These are phyloP conservation scores for Gorgonomyces haynaldii DNA, from an alignment of 192 early-diverging fungal genomes.

Conservation along the genomic window DNA sequence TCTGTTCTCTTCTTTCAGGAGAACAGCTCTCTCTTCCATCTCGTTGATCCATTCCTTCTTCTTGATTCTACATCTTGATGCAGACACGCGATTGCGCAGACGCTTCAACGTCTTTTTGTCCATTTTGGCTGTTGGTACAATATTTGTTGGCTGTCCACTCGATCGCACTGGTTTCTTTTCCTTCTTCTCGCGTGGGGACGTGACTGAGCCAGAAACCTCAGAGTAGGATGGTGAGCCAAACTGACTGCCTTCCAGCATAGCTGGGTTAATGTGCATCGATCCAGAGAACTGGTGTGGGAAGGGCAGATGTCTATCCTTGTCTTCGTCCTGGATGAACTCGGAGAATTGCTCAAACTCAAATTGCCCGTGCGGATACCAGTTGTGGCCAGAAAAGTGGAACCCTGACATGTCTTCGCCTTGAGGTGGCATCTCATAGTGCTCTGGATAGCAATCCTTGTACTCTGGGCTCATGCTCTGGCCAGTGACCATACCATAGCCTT, in stretches of 20 bases:
- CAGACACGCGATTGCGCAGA: slow-evolving; percentile 11
- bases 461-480: no score
- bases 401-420: no score
- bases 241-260: not conserved
- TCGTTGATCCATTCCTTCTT: slow-evolving; percentile 14
- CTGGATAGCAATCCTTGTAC: not conserved
- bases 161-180: not conserved
- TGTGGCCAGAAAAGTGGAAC: not conserved
- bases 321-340: not conserved
- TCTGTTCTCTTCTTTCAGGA: slow-evolving; percentile 5
- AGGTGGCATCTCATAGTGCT: not conserved
- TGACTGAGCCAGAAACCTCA: no score
- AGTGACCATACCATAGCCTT: no score
- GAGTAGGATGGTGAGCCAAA: not conserved
- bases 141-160: slow-evolving; percentile 8
- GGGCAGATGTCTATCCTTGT: no score
- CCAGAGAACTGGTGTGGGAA: no score
- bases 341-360: slow-evolving; percentile 3
- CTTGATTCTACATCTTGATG: slow-evolving; percentile 9
- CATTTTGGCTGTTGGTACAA: slow-evolving; percentile 5
- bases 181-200: no score
- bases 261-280: slow-evolving; percentile 1
- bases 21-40: slow-evolving; percentile 3
- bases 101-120: slow-evolving; percentile 12
- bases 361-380: not conserved